A percentile compares a stretch with the other conserved stretches of the same genome.
These are phyloP conservation scores for Isabelozyma pseudorhagii DNA, from an alignment of 805 yeast genomes.

Conservation along the genomic window DNA sequence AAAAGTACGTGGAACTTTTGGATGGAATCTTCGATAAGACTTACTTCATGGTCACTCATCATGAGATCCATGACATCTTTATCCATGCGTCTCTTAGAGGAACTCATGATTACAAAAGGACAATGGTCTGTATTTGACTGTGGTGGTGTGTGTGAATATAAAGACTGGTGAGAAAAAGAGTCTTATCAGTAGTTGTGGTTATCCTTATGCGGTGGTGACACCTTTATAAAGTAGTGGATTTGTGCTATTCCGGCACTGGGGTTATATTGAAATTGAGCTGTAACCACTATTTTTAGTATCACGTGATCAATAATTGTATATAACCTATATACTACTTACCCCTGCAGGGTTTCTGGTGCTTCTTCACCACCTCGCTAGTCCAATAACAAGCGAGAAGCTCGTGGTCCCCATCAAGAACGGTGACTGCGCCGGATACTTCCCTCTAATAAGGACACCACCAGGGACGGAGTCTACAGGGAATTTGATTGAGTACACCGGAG, in stretches of 20 bases:
- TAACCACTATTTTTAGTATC: neutral
- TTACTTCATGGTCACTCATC: conserved; percentile 91
- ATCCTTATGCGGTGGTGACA: neutral
- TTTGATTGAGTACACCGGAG: conserved; percentile 19
- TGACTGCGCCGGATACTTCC: conserved; percentile 20
- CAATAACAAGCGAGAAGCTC: conserved; percentile 12
- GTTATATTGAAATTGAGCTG: neutral
- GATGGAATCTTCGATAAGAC: conserved; percentile 67
- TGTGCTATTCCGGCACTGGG: neutral
- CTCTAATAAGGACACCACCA: conserved; percentile 26
- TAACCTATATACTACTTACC: neutral
- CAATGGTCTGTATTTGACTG: too few relatives aligned
- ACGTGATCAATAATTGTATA: neutral
- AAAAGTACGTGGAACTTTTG: conserved; percentile 86
- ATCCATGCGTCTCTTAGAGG: conserved; percentile 78
- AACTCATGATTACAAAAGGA: conserved; percentile 32
- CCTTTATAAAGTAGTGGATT: neutral
- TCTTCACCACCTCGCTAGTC: conserved; percentile 17
- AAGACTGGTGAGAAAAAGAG: neutral
- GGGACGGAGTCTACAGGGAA: conserved; percentile 31
- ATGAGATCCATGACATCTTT: conserved; percentile 96
- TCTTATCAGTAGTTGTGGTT: neutral
- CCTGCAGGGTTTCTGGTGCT: conserved; percentile 11
- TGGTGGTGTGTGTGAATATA: neutral
- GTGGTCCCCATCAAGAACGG: conserved; percentile 16